These are phyloP conservation scores for Macrophomina tecta DNA, from an alignment of 2,329 filamentous ascomycete genomes.

Conservation along the genomic window DNA sequence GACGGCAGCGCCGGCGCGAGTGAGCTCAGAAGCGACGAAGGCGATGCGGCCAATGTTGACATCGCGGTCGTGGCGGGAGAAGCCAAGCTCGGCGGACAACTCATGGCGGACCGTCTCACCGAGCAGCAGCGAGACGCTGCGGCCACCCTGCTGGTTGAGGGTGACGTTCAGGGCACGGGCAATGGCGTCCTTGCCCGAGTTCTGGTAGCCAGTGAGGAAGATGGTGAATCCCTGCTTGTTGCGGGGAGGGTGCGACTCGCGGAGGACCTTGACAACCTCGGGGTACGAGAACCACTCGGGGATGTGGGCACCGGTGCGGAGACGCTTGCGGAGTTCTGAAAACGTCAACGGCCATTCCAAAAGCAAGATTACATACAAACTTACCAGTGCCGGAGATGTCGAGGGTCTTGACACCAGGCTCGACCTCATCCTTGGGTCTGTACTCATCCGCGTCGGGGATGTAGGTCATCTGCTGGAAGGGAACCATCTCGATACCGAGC, in stretches of 20 bases:
- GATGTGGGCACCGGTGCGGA: slow-evolving; percentile 91
- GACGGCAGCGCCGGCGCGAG: slow-evolving; percentile 88
- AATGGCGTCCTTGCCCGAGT: slow-evolving; percentile 96
- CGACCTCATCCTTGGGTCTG: slow-evolving; percentile 87
- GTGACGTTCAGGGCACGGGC: slow-evolving; percentile 95
- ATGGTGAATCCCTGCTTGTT: slow-evolving; percentile 95
- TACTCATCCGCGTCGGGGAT: slow-evolving; percentile 98
- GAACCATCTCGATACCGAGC: slow-evolving; percentile 97
- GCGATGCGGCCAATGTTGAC: slow-evolving; percentile 95
- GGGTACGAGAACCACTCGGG: slow-evolving; percentile 99
- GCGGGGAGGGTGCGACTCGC: slow-evolving; percentile 93
- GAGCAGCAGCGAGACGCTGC: slow-evolving; percentile 90
- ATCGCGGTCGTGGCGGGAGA: slow-evolving; percentile 89
- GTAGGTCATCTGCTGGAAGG: slow-evolving; percentile 99
- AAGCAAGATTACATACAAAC: background rate
- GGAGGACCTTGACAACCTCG: slow-evolving; percentile 94
- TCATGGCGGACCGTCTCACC: slow-evolving; percentile 95
- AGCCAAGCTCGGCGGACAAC: slow-evolving; percentile 93
- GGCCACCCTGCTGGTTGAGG: slow-evolving; percentile 96
- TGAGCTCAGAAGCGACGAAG: slow-evolving; percentile 94
- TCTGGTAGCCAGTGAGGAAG: slow-evolving; percentile 96
- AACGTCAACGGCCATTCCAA: slow-evolving; percentile 45
- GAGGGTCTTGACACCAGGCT: slow-evolving; percentile 77
- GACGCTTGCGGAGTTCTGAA: slow-evolving; percentile 88
- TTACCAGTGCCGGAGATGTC: slow-evolving; percentile 59